Evolutionary conservation across 495 filamentous ascomycete species (phyloP).

Genomic region (Hypoxylon trugodes): DNA sequence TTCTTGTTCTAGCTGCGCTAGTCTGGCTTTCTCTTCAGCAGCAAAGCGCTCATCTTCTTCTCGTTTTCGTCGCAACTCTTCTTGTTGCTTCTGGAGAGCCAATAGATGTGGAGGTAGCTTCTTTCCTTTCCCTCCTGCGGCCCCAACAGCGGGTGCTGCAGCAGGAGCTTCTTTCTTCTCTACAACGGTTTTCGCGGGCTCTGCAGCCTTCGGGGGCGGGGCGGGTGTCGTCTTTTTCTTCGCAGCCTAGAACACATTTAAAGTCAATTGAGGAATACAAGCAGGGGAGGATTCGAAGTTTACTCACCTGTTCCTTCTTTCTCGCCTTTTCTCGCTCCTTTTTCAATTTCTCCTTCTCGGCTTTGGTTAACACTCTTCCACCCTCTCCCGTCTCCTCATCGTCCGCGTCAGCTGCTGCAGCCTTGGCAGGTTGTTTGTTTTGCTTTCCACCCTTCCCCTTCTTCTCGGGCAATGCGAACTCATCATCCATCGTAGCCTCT

Average conservation of each 20-base stretch:
- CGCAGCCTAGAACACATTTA: constrained; percentile 57
- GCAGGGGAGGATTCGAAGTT: not conserved
- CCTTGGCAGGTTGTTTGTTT: constrained; percentile 71
- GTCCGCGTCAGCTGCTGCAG: constrained; percentile 57
- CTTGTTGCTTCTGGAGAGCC: constrained; percentile 91
- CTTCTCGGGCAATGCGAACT: constrained; percentile 86
- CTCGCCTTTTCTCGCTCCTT: constrained; percentile 95
- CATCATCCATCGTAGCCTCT: constrained; percentile 86
- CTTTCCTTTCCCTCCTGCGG: constrained; percentile 82
- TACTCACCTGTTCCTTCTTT: constrained; percentile 86
- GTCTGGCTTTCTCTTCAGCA: constrained; percentile 78
- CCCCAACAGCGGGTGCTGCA: constrained; percentile 57
- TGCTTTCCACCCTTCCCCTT: constrained; percentile 91
- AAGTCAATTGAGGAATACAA: constrained; percentile 25
- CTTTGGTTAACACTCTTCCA: constrained; percentile 84
- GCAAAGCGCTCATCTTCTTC: constrained; percentile 74
- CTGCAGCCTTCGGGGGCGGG: constrained; percentile 58
- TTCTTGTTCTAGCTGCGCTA: constrained; percentile 71
- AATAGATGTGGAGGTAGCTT: constrained; percentile 84
- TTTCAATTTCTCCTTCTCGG: constrained; percentile 95
- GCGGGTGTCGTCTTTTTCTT: constrained; percentile 70
- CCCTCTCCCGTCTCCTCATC: constrained; percentile 64
- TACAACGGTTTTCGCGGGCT: constrained; percentile 55
- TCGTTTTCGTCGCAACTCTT: constrained; percentile 73
- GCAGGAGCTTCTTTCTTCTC: constrained; percentile 55